These are phyloP conservation scores for Apophysomyces sp. DNA, from an alignment of 371 early-diverging fungal genomes.

Conservation along the genomic window DNA sequence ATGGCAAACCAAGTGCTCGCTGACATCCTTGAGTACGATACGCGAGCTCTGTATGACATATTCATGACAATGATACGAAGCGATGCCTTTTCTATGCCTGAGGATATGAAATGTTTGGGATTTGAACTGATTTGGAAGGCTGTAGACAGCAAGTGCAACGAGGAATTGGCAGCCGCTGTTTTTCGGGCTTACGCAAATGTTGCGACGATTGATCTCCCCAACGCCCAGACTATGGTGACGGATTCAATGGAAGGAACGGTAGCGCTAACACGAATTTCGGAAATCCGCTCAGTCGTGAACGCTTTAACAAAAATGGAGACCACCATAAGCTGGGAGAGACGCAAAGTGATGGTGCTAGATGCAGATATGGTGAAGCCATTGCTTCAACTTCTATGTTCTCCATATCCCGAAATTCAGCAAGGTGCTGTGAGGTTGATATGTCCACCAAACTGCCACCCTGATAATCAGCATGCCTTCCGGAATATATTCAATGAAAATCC, in stretches of 20 bases:
- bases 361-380: conserved; percentile 16
- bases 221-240: not conserved
- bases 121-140: conserved; percentile 13
- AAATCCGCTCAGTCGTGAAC: not conserved
- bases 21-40: conserved; percentile 20
- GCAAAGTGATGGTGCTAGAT: not conserved
- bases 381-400: conserved; percentile 21
- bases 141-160: not conserved
- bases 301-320: not conserved
- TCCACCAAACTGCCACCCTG: not conserved
- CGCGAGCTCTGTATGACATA: conserved; percentile 9
- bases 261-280: not conserved
- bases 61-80: not conserved
- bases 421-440: not conserved
- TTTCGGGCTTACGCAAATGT: conserved; percentile 24
- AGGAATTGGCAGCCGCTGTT: not conserved
- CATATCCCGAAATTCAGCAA: conserved; percentile 15
- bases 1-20: conserved; percentile 18
- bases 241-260: not conserved
- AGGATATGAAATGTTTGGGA: not conserved
- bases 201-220: conserved; percentile 18
- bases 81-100: not conserved
- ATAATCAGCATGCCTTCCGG: not conserved
- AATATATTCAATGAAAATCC: conserved; percentile 3
- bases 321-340: not conserved